Evolutionary conservation across 2,329 filamentous ascomycete species (phyloP).

Genomic region (Xylariaceae sp.): DNA sequence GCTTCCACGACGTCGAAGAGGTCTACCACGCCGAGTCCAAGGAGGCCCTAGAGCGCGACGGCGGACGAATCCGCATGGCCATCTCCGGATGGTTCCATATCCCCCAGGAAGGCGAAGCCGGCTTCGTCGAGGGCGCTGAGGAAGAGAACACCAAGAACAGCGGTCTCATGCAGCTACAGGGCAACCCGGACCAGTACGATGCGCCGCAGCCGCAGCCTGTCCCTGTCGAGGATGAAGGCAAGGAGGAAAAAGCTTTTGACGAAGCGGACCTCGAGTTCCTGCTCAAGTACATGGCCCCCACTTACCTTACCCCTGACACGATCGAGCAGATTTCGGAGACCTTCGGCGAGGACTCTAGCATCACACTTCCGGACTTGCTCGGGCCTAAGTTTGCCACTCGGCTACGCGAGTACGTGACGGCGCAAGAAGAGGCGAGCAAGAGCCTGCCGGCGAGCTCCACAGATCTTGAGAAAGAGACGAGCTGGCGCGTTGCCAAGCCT

Average conservation of each 20-base stretch:
- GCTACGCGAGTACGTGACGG: constrained; percentile 66
- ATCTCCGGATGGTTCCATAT: constrained; percentile 99
- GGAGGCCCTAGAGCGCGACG: constrained; percentile 60
- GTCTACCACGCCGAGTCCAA: constrained; percentile 69
- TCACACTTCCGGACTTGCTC: constrained; percentile 75
- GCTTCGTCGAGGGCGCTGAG: constrained; percentile 81
- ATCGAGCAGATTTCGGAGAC: constrained; percentile 74
- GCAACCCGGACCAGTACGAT: constrained; percentile 86
- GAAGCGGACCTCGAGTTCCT: constrained; percentile 83
- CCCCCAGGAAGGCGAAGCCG: constrained; percentile 87
- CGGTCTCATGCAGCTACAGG: constrained; percentile 86
- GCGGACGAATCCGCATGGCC: constrained; percentile 84
- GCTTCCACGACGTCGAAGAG: constrained; percentile 98
- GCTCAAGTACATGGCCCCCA: constrained; percentile 82
- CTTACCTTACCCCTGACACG: constrained; percentile 87
- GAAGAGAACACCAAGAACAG: constrained; percentile 85
- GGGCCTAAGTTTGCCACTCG: constrained; percentile 69
- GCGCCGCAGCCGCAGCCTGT: constrained; percentile 61
- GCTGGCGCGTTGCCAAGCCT: constrained; percentile 74
- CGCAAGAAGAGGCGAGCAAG: constrained; percentile 48
- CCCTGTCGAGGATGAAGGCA: constrained; percentile 54
- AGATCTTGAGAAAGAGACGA: constrained; percentile 53
- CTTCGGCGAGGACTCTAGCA: constrained; percentile 77
- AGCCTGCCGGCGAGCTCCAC: constrained; percentile 42
- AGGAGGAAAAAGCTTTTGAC: constrained; percentile 57